Evolutionary conservation across 208 protist species (phyloP), one percentile per base, ranked within the genome.

Genomic region (Leishmania martiniquensis): DNA sequence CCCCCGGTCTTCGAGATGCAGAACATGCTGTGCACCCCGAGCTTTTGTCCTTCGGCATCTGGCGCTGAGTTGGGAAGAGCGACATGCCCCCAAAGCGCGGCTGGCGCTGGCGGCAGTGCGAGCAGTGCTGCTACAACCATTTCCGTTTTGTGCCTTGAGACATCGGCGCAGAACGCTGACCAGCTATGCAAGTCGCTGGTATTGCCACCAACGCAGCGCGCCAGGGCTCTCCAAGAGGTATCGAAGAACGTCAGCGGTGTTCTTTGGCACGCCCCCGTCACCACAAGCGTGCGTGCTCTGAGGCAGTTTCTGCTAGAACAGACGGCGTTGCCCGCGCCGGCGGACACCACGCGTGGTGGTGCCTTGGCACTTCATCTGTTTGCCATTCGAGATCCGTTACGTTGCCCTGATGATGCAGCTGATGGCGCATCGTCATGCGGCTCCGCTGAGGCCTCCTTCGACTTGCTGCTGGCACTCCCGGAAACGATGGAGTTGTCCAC

Each of bases 141-240:
- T 2, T 59, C 77, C 4, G 52, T 82, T 39, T 82, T 82, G 17
- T 82, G 77, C 44, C 71, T 82, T 22, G 77, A 82, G 5, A 63
- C 68, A 5, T 76, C 77, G 54, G 57, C 57, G 63, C 44, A 34
- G 17, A 76, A 67, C 45, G 37, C 77, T 10, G 20, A 47, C 49
- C 71, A 37, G 44, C n/a, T 82, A 52, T 57, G 65, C 2, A 29
- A 66, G 45, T 29, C 72, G 63, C 22, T 82, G 52, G 63, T 73
- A 54, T 68, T 74, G 51, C 77, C 77, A 1, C 51, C 57, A 55
- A 7, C 70, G 2, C 47, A 76, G 6, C 71, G 77, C 44, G 52
- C 72, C 15, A 37, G 63, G 34, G 63, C 42, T 17, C 75, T 82
- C 32, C 63, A 72, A 13, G 44, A 32, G 6, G 39, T 45, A 6